Base-by-base conservation (phyloP, 805 yeast species). In the Scheffersomyces spartinae region DNA sequence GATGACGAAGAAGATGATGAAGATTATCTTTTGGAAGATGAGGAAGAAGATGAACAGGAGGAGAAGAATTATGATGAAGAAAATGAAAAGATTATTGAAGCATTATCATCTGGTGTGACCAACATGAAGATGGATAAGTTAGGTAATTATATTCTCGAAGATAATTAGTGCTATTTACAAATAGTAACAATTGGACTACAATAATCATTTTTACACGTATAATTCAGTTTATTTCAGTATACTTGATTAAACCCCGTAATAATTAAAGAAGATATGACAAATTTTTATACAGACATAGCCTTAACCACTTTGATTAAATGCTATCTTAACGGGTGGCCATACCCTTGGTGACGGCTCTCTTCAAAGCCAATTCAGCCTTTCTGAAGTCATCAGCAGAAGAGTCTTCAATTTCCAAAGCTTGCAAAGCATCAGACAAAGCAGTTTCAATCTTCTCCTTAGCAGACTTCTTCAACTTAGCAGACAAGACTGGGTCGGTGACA, bases 331-430 rank as follows among this genome's bases (percentile, higher is more conserved):
- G 95, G 64, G 95, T 74, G 51, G 95, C 81, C 85, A 86, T 82
- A 64, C 96, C 96, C 75, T 85, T 88, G 74, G 95, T 88, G 63
- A 88, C 96, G 57, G 88, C 95, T 69, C 98, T 83, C 85, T 91
- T 91, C 64, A 91, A 82, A 64, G 85, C 78, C 63, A 91, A 84
- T 76, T 91, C 97, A 57, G 98, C 97, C 80, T 84, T 91, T 80
- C 97, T 83, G 73, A 70, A 76, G 67, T 86, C 96, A 58, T 91
- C 98, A 61, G 95, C 88, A 50, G 93, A 55, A 36, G 95, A 74
- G 47, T 91, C 97, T 72, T 88, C 95, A 42, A 91, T 70, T 71
- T 86, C 95, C 58, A 88, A 80, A 62, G 96, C 86, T 54, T 94
- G 93, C 70, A 88, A 67, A 63, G 97, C 97, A 53, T 88, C 97